These are phyloP conservation scores for Elongisporangium senticosum DNA, from an alignment of 352 stramenopile species.

Conservation along the genomic window DNA sequence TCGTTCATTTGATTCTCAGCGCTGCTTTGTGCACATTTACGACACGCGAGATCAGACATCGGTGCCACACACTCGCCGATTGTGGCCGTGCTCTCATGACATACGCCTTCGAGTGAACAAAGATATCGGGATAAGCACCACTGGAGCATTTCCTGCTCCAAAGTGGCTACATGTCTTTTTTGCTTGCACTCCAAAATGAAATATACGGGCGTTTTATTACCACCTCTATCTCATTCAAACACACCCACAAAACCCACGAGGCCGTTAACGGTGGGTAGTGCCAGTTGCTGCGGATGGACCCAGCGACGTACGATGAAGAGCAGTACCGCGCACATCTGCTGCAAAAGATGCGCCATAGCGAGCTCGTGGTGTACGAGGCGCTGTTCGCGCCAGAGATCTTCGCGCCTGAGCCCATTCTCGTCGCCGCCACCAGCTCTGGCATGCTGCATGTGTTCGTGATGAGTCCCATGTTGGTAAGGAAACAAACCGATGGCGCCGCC, in stretches of 20 bases:
- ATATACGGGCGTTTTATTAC: neutral
- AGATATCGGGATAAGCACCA: no score
- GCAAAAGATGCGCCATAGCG: constrained; percentile 42
- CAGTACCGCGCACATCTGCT: constrained; percentile 41
- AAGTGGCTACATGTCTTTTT: neutral
- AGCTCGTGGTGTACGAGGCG: constrained; percentile 49
- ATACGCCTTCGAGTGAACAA: no score
- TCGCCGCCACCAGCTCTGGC: constrained; percentile 64
- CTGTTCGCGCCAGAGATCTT: constrained; percentile 35
- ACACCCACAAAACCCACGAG: neutral
- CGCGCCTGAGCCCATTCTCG: constrained; percentile 31
- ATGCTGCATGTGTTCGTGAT: constrained; percentile 55
- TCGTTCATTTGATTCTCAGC: no score
- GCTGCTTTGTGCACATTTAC: no score
- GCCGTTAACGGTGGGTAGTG: neutral
- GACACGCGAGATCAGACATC: no score
- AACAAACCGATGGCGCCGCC: neutral
- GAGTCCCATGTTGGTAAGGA: constrained; percentile 24
- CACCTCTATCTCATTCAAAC: neutral
- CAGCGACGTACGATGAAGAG: constrained; percentile 51
- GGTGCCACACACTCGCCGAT: no score
- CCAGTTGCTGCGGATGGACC: constrained; percentile 29
- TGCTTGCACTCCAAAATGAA: neutral
- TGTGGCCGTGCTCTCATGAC: no score
- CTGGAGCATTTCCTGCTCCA: no score